These are phyloP conservation scores for Spencermartinsiella europaea DNA, from an alignment of 805 yeast species.

Conservation along the genomic window DNA sequence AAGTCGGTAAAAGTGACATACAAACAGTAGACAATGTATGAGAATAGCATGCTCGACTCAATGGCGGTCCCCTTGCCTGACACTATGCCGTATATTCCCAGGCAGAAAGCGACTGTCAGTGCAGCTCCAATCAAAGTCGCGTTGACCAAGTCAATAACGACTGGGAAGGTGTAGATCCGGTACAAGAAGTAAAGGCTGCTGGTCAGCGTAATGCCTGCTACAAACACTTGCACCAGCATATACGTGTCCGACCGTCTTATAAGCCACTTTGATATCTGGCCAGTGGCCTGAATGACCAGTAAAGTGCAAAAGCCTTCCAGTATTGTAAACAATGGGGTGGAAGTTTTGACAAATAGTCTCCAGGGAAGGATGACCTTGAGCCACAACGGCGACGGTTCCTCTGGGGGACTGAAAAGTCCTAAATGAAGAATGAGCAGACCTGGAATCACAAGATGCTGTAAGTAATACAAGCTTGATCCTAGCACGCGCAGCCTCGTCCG, in stretches of 20 bases:
- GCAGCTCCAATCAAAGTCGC: conserved; percentile 86
- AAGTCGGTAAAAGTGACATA: conserved; percentile 90
- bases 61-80: conserved; percentile 84
- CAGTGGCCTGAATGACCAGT: conserved; percentile 85
- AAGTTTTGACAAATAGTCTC: conserved; percentile 64
- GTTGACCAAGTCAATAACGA: conserved; percentile 58
- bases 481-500: conserved; percentile 34
- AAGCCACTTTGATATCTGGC: conserved; percentile 73
- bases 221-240: conserved; percentile 67
- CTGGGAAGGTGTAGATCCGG: conserved; percentile 72
- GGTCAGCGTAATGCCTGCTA: conserved; percentile 71
- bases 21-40: conserved; percentile 87
- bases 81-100: conserved; percentile 79
- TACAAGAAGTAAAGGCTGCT: conserved; percentile 72
- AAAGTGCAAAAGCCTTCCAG: conserved; percentile 92
- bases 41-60: conserved; percentile 79
- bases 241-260: conserved; percentile 68
- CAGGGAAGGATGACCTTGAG: conserved; percentile 51
- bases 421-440: conserved; percentile 60
- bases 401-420: conserved; percentile 26
- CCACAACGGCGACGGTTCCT: conserved; percentile 6
- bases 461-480: conserved; percentile 51
- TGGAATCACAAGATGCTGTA: conserved; percentile 83
- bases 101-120: conserved; percentile 64
- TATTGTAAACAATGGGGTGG: conserved; percentile 85